A percentile compares a stretch with the other conserved stretches of the same genome.
phyloP scores from a whole-genome alignment of 2,329 filamentous ascomycete species.

The Lasiodiplodia theobromae region DNA sequence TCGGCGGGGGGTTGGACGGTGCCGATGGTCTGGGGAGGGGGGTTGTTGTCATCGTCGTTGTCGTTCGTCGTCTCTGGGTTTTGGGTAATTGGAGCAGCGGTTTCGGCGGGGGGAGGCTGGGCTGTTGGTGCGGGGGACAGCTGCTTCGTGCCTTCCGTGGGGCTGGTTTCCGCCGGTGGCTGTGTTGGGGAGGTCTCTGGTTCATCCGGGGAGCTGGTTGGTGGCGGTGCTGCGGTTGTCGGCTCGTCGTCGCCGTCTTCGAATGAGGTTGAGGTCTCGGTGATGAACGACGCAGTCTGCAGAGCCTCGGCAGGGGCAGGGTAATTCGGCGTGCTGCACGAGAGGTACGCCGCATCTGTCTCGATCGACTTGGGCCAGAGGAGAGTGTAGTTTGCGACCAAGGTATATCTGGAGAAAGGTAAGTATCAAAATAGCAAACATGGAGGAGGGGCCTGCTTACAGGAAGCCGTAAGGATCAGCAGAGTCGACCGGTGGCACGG shows the following conservation, averaged over 20 bases:
- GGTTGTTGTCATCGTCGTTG: too few relatives aligned
- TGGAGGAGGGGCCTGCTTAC: not conserved
- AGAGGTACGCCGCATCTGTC: conserved; percentile 10
- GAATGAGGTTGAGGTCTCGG: conserved; percentile 2
- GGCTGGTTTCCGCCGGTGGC: not conserved
- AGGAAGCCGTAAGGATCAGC: conserved; percentile 12
- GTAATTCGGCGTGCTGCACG: not conserved
- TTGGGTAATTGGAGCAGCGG: not conserved
- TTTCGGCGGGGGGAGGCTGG: not conserved
- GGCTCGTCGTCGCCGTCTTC: not conserved
- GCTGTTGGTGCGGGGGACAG: not conserved
- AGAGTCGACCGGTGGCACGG: not conserved
- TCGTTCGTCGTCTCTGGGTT: not conserved
- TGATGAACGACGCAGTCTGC: not conserved
- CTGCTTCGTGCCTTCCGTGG: not conserved
- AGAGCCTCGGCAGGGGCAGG: not conserved
- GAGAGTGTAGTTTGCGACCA: not conserved
- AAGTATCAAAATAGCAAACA: not conserved
- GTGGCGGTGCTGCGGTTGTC: not conserved
- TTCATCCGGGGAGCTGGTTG: not conserved
- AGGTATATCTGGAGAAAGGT: not conserved
- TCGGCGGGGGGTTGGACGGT: not conserved
- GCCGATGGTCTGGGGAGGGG: not conserved
- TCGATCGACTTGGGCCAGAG: conserved; percentile 17
- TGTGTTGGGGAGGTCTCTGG: not conserved